Conservation (phyloP, 495 filamentous ascomycete genomes). For the Aspergillus sclerotioniger region DNA sequence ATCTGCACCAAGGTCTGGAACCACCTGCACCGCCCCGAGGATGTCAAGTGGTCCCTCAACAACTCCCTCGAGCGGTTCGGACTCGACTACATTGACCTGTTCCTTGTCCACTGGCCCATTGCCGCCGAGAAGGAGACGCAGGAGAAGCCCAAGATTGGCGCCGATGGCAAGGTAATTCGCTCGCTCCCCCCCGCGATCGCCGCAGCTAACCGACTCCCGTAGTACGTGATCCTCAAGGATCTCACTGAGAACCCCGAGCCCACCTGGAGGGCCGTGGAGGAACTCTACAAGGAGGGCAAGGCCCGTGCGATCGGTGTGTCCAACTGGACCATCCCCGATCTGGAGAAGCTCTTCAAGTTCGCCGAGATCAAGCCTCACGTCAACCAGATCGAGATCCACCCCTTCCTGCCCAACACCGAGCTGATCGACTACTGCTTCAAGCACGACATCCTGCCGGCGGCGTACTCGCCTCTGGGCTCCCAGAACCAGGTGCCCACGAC, state of each 20-base stretch:
- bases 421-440: slow-evolving; percentile 68
- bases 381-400: slow-evolving; percentile 92
- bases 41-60: slow-evolving; percentile 63
- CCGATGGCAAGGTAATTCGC: slow-evolving; percentile 62
- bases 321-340: slow-evolving; percentile 71
- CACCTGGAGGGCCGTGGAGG: slow-evolving; percentile 81
- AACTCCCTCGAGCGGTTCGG: slow-evolving; percentile 72
- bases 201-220: slow-evolving; percentile 40
- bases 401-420: slow-evolving; percentile 78
- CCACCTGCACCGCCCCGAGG: slow-evolving; percentile 64
- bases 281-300: slow-evolving; percentile 66
- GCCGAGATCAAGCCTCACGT: slow-evolving; percentile 66
- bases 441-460: slow-evolving; percentile 68
- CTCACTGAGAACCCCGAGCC: slow-evolving; percentile 63
- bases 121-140: slow-evolving; percentile 59
- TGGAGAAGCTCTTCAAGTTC: slow-evolving; percentile 66
- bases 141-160: slow-evolving; percentile 61
- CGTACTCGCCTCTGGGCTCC: slow-evolving; percentile 74
- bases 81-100: slow-evolving; percentile 82
- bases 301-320: slow-evolving; percentile 82
- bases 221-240: slow-evolving; percentile 58
- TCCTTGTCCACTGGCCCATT: slow-evolving; percentile 81
- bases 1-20: slow-evolving; percentile 75
- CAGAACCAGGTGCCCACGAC: slow-evolving; percentile 61
- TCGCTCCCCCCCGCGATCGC: not conserved